phyloP scores from a whole-genome alignment of 352 stramenopile genomes.

The Phytophthora quininea region DNA sequence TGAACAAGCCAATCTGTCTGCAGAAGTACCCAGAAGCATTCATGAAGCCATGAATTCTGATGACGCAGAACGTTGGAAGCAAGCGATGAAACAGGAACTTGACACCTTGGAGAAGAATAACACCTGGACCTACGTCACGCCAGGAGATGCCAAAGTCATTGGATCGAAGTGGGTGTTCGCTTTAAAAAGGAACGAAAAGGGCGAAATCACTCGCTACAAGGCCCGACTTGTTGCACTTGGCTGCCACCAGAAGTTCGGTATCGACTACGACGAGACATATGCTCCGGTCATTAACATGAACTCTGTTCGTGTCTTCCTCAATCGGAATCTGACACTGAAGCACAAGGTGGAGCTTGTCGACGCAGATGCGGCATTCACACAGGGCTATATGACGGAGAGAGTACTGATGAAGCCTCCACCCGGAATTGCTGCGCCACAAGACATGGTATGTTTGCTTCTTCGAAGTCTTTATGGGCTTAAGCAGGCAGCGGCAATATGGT shows the following conservation, averaged over 20 bases:
- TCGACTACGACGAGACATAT: slow-evolving; percentile 31
- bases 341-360: slow-evolving; percentile 25
- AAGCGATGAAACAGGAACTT: not conserved
- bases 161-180: slow-evolving; percentile 27
- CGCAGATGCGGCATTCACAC: slow-evolving; percentile 36
- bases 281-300: slow-evolving; percentile 23
- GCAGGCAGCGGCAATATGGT: slow-evolving; percentile 34
- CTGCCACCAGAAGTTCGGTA: slow-evolving; percentile 20
- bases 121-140: slow-evolving; percentile 14
- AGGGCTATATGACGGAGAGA: slow-evolving; percentile 29
- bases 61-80: not conserved
- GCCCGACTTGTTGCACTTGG: slow-evolving; percentile 23
- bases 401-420: slow-evolving; percentile 23
- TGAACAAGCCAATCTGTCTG: not conserved
- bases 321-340: slow-evolving; percentile 1
- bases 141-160: slow-evolving; percentile 11
- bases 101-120: slow-evolving; percentile 8
- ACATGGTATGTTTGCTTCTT: slow-evolving; percentile 26
- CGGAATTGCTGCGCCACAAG: slow-evolving; percentile 8
- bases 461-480: slow-evolving; percentile 41
- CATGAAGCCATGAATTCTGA: not conserved
- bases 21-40: not conserved
- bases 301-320: slow-evolving; percentile 22
- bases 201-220: slow-evolving; percentile 27
- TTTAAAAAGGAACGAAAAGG: slow-evolving; percentile 19